Conservation (phyloP, 106 monocot species). For the Xerophyta viscosa region DNA sequence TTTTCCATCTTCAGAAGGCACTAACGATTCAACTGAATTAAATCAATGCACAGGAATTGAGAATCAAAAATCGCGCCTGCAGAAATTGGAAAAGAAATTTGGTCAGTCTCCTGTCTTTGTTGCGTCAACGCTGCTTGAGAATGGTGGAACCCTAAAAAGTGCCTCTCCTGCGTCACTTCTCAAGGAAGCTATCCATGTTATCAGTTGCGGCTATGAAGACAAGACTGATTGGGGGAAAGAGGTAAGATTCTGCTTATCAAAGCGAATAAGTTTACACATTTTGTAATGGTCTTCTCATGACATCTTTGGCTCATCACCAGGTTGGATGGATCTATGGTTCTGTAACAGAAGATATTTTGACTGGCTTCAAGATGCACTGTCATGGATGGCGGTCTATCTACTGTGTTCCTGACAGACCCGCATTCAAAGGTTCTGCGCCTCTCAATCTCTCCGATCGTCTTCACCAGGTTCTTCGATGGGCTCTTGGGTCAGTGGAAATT, state of each 20-base stretch:
- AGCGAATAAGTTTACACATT: background rate
- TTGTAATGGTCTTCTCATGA: background rate
- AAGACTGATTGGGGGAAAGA: slow-evolving; percentile 79
- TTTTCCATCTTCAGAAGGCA: too few species aligned
- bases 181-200: slow-evolving; percentile 80
- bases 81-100: slow-evolving; percentile 63
- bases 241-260: slow-evolving; percentile 14
- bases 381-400: slow-evolving; percentile 68
- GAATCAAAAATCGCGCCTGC: slow-evolving; percentile 34
- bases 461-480: slow-evolving; percentile 69
- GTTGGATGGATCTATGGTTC: slow-evolving; percentile 73
- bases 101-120: slow-evolving; percentile 81
- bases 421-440: slow-evolving; percentile 63
- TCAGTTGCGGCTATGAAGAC: slow-evolving; percentile 76
- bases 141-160: slow-evolving; percentile 49
- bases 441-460: slow-evolving; percentile 73
- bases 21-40: too few species aligned
- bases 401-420: slow-evolving; percentile 42
- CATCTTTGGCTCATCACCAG: slow-evolving; percentile 10
- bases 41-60: slow-evolving; percentile 17
- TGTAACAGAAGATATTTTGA: slow-evolving; percentile 65
- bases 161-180: slow-evolving; percentile 69
- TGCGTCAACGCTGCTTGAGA: slow-evolving; percentile 59
- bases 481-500: slow-evolving; percentile 76
- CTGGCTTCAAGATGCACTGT: slow-evolving; percentile 68